Base-by-base conservation (phyloP, 805 yeast genomes). In the Jamesozyma spencerorum region DNA sequence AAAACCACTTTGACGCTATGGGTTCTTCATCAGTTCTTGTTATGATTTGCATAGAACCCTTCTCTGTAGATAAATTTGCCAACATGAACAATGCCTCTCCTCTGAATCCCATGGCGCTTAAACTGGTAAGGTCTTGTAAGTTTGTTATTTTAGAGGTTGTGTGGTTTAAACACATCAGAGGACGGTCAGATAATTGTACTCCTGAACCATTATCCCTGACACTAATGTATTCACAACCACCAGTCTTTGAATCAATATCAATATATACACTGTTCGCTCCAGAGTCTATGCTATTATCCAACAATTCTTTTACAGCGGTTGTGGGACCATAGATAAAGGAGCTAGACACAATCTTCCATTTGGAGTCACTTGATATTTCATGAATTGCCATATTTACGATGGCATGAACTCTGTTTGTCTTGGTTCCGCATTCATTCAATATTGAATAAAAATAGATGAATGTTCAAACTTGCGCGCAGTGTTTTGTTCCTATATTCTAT, bases 31-130 rank as follows among this genome's bases (percentile, higher is more conserved):
- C 14, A 2, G 65, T 57, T 39, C 52, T 62, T 0, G 69, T 57
- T 8, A 48, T 47, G 0, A 69, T 51, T 31, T 56, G 55, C 46
- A 67, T 36, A 0, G 55, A 37, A 1, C 62, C 60, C 15, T 57
- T 50, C 4, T 38, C 44, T 17, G 43, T 38, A 2, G 50, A 41
- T 18, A 63, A 42, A 34, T 49, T 63, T 19, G 65, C 56, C 18
- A 74, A 49, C 32, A 61, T 57, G 47, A 60, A 62, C 6, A 75
- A 50, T 0, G 77, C 75, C 43, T 71, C 72, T 6, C 79, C 80
- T 51, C 75, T 57, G 44, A 69, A 73, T 0, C 79, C 78, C 39
- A 68, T 57, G 0, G 74, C 59, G 1, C 41, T 19, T 4, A 64
- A 39, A 2, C 31, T 34, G 3, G 49, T 42, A 7, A 72, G 40